Evolutionary conservation across 768 basidiomycete genomes (phyloP), one percentile per base, ranked within the genome.

Genomic region (Chlorophyllum brunneum): DNA sequence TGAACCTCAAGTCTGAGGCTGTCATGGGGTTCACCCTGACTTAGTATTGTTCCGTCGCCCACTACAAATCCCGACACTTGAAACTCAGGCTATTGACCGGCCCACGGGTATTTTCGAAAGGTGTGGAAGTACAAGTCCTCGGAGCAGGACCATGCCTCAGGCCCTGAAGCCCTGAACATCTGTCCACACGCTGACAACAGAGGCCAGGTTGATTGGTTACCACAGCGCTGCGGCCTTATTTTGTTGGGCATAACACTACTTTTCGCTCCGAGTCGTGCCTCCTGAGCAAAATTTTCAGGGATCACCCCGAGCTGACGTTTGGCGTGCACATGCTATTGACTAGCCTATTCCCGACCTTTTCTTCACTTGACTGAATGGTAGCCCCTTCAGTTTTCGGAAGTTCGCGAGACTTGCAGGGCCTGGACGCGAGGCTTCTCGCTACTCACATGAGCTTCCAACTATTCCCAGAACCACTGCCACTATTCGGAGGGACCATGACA

Each of bases 121-220:
- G n/a, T n/a, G n/a, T 4, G 36, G 18, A 10, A 40, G 38, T 40
- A 16, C 18, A 7, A 22, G 40, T 9, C 40, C 49, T 36, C 30
- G 30, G 49, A 23, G 38, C 24, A 29, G 48, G n/a, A 50, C 33
- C 16, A 20, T 16, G 20, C 27, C n/a, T n/a, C n/a, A n/a, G n/a
- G n/a, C n/a, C n/a, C n/a, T n/a, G n/a, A 9, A 13, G 4, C 20
- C 10, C 31, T 15, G 31, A 30, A 41, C 30, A 38, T 30, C 40
- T 33, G 40, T 9, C 13, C 37, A 22, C 38, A 16, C 37, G 48
- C 48, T 50, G 39, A 50, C 48, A 41, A 50, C 39, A 10, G 48
- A 34, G 39, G 9, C 49, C 20, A 24, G 49, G 40, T 40, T 51
- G 40, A 51, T 51, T 51, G 49, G 49, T 41, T 51, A 33, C 49